Evolutionary conservation across 1,284 basidiomycete genomes (phyloP).

Genomic region (Cryptococcus deneoformans): DNA sequence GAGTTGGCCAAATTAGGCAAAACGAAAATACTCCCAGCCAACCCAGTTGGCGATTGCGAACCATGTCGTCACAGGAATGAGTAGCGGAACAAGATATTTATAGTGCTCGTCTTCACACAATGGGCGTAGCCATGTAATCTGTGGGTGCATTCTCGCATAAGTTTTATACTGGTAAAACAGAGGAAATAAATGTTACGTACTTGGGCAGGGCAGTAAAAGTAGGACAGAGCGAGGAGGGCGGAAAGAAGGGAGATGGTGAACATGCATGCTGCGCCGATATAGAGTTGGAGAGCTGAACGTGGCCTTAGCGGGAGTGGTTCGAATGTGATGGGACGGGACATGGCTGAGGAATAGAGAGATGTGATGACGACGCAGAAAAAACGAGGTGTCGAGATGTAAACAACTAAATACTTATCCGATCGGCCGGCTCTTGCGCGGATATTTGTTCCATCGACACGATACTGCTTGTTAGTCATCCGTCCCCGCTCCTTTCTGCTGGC

Average conservation of each 20-base stretch:
- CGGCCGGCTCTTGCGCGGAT: too few species aligned
- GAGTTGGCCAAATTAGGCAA: constrained; percentile 36
- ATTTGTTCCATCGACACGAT: too few species aligned
- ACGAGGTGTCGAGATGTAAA: too few species aligned
- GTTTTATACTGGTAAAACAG: background rate
- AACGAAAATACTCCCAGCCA: constrained; percentile 90
- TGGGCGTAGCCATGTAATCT: constrained; percentile 2
- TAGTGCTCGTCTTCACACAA: constrained; percentile 67
- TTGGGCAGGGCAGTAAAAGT: constrained; percentile 12
- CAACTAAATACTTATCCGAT: too few species aligned
- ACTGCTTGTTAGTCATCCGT: too few species aligned
- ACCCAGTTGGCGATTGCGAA: constrained; percentile 97
- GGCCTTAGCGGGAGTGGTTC: constrained; percentile 5
- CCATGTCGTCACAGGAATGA: constrained; percentile 76
- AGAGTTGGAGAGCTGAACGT: constrained; percentile 3
- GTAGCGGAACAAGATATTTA: constrained; percentile 77
- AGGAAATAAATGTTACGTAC: constrained; percentile 1
- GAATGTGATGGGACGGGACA: constrained; percentile 2
- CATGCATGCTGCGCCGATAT: constrained; percentile 6
- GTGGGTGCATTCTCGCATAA: background rate
- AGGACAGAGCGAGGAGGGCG: constrained; percentile 10
- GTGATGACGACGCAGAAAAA: background rate
- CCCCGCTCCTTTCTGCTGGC: too few species aligned
- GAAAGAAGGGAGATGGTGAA: constrained; percentile 6
- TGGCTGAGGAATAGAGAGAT: background rate